Evolutionary conservation across 2,329 filamentous ascomycete genomes (phyloP).

Genomic region (Phialophora tarda): DNA sequence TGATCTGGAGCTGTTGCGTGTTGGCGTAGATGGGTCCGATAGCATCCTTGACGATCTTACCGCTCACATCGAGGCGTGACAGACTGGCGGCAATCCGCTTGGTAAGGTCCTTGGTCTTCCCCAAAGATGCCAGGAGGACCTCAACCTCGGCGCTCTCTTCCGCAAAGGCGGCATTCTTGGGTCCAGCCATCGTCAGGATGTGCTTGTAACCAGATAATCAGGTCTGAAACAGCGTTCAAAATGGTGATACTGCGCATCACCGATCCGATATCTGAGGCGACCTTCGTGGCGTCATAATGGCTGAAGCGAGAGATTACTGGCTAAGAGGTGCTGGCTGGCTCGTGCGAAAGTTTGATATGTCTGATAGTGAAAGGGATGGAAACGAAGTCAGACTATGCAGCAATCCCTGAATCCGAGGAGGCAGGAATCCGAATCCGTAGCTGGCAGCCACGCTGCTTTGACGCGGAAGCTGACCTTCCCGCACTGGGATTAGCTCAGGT

Average conservation of each 20-base stretch:
- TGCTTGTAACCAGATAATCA: neutral
- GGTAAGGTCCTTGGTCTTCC: constrained; percentile 90
- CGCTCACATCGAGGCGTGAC: constrained; percentile 80
- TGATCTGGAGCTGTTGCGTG: constrained; percentile 84
- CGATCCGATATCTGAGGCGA: neutral
- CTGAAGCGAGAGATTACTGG: neutral
- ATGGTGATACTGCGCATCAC: constrained; percentile 7
- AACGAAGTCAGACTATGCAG: neutral
- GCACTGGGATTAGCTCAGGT: neutral
- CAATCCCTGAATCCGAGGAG: neutral
- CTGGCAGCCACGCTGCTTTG: neutral
- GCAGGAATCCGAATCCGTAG: too few species aligned
- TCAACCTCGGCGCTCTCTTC: constrained; percentile 73
- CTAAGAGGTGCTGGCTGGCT: neutral
- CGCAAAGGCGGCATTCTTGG: constrained; percentile 63
- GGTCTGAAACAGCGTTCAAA: constrained; percentile 10
- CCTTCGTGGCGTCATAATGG: neutral
- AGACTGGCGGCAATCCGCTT: constrained; percentile 95
- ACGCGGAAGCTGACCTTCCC: neutral
- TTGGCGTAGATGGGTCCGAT: constrained; percentile 92
- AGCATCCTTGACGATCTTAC: constrained; percentile 87
- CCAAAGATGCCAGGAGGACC: constrained; percentile 72
- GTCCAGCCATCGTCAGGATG: constrained; percentile 56
- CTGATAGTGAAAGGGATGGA: neutral
- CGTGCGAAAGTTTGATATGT: neutral